Base-by-base conservation (phyloP, 441 rosid genomes). In the Croton setiger region DNA sequence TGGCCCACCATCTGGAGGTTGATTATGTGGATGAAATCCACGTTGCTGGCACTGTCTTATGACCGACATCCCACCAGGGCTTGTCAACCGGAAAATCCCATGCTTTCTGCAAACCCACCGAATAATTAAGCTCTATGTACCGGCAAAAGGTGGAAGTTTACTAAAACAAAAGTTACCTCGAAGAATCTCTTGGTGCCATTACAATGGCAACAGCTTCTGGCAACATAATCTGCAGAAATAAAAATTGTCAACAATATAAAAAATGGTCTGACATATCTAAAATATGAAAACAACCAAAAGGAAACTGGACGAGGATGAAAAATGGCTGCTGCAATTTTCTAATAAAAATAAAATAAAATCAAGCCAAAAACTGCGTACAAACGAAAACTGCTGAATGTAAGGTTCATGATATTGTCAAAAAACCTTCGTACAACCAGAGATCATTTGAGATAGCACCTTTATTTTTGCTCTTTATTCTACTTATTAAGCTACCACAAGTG, bases 121-220 rank as follows among this genome's bases (percentile, higher is more conserved):
- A 18, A 15, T 15, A 55, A 39, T 11, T 5, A 44, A 55, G 17
- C 57, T 57, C 49, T 13, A 48, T 21, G 48, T 35, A 10, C 51
- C 48, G 47, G 63, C 1, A 64, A 11, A 41, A 52, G 55, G 27
- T 15, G 3, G 37, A 57, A 58, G 43, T 17, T 45, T 21, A 33
- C 17, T 1, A 33, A 51, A 33, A 23, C 33, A 65, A 33, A 4
- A 67, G 76, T 67, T 68, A 90, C 98, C 91, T 92, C 43, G 89
- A 74, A 57, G 86, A 35, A 79, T 94, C 99, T 77, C 68, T 85
- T 53, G 99, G 98, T 9, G 99, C 98, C 99, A 94, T 94, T 49
- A 92, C 99, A n/a, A 94, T 88, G 20, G 99, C 99, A 66, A 94
- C 96, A 51, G 98, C 65, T 87, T 92, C 94, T 0, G 99, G 99